Conservation (phyloP, 345 rosid species). For the Gossypium turneri region DNA sequence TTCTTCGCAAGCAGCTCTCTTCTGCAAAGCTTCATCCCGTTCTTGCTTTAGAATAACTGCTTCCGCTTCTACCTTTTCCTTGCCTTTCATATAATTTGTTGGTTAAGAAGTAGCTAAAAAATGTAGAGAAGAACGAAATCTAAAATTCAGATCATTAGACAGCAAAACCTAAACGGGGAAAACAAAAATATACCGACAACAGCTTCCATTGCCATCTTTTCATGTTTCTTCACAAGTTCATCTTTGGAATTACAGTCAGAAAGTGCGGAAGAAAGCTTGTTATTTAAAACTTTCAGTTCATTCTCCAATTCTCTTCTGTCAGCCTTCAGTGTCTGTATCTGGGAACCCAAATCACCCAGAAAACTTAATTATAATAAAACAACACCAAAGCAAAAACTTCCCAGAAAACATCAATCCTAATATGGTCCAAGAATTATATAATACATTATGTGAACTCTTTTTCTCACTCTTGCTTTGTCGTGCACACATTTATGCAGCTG, state of each 20-base stretch:
- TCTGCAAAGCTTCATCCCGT: conserved; percentile 54
- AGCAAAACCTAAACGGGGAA: background rate
- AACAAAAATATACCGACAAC: conserved; percentile 37
- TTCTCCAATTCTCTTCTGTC: conserved; percentile 60
- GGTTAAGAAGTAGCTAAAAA: conserved; percentile 4
- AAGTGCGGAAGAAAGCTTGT: conserved; percentile 53
- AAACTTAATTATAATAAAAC: background rate
- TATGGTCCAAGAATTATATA: background rate
- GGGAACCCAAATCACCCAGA: conserved; percentile 7
- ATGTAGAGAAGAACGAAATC: background rate
- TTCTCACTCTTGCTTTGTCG: background rate
- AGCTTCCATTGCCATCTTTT: conserved; percentile 54
- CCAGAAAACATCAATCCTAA: background rate
- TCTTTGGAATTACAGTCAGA: conserved; percentile 51
- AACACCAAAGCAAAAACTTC: background rate
- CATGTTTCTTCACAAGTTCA: conserved; percentile 45
- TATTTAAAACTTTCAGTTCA: conserved; percentile 37
- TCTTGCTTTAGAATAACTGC: conserved; percentile 48
- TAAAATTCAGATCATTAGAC: background rate
- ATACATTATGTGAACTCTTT: background rate
- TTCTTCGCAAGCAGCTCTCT: conserved; percentile 47
- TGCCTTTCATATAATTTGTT: conserved; percentile 34
- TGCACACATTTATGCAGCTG: background rate
- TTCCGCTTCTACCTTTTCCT: conserved; percentile 65
- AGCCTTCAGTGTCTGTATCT: conserved; percentile 43